Conservation (phyloP, 192 early-diverging fungal genomes). For the Geosiphon pyriformis region DNA sequence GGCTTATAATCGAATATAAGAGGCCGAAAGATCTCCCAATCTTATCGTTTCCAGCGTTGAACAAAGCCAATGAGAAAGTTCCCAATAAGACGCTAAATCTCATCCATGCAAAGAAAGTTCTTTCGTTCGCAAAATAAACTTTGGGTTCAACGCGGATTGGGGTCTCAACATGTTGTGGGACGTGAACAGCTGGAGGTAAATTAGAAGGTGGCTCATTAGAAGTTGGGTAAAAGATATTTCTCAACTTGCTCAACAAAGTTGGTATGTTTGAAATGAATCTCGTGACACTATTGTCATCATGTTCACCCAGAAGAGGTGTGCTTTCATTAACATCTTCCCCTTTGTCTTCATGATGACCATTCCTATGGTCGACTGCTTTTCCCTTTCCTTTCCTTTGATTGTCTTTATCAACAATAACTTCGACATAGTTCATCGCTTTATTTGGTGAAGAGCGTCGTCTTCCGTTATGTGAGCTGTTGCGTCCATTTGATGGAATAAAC, state of each 20-base stretch:
- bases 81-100: constrained; percentile 68
- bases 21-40: constrained; percentile 65
- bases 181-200: constrained; percentile 32
- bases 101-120: constrained; percentile 81
- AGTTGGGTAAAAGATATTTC: not conserved
- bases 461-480: not conserved
- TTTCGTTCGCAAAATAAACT: constrained; percentile 83
- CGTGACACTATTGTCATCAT: not conserved
- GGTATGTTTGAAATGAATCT: not conserved
- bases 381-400: constrained; percentile 3
- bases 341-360: no score
- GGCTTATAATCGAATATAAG: constrained; percentile 62
- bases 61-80: constrained; percentile 62
- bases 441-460: not conserved
- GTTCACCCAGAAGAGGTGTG: not conserved
- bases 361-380: constrained; percentile 16
- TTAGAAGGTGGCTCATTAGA: constrained; percentile 10
- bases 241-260: not conserved
- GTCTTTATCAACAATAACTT: not conserved
- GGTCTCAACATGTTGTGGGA: constrained; percentile 42
- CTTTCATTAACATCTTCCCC: constrained; percentile 7
- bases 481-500: not conserved
- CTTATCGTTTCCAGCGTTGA: constrained; percentile 66
- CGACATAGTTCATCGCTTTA: constrained; percentile 6
- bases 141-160: constrained; percentile 77